A percentile compares a stretch with the other conserved stretches of the same genome.
Conservation (phyloP, 352 stramenopile genomes). For the Elongisporangium anandrum region DNA sequence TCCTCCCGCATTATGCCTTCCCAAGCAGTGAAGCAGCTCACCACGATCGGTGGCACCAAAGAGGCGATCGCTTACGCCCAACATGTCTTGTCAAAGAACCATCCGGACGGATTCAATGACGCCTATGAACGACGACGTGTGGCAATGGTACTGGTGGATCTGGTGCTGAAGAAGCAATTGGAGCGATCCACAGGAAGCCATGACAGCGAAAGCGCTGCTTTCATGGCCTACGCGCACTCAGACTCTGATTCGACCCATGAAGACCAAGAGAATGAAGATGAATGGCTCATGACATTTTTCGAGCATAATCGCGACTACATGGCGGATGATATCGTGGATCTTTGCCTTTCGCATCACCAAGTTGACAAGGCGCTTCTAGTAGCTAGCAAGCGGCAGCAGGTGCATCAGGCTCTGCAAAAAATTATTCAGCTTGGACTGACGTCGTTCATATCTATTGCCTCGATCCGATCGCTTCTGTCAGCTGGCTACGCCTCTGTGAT, state of each 20-base stretch:
- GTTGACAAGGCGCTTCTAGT: conserved; percentile 69
- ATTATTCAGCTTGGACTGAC: conserved; percentile 42
- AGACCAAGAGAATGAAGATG: conserved; percentile 28
- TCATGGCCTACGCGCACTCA: conserved; percentile 2
- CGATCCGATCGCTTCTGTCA: conserved; percentile 34
- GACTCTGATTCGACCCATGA: conserved; percentile 16
- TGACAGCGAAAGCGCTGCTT: conserved; percentile 3
- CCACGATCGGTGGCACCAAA: conserved; percentile 38
- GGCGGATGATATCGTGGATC: conserved; percentile 53
- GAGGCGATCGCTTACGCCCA: conserved; percentile 59
- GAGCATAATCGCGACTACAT: conserved; percentile 53
- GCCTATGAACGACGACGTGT: conserved; percentile 40
- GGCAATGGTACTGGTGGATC: conserved; percentile 42
- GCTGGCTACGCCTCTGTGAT: conserved; percentile 37
- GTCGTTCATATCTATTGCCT: conserved; percentile 28
- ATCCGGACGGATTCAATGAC: conserved; percentile 28
- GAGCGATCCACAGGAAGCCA: conserved; percentile 6
- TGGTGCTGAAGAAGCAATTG: conserved; percentile 60
- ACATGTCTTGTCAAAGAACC: conserved; percentile 35
- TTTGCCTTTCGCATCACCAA: conserved; percentile 62
- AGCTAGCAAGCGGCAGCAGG: conserved; percentile 34
- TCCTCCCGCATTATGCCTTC: conserved; percentile 66
- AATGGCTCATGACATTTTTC: conserved; percentile 58
- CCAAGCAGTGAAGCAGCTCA: conserved; percentile 65
- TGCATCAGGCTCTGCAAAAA: conserved; percentile 46